Conservation (phyloP, 1,284 basidiomycete genomes). For the Ustilago curta region DNA sequence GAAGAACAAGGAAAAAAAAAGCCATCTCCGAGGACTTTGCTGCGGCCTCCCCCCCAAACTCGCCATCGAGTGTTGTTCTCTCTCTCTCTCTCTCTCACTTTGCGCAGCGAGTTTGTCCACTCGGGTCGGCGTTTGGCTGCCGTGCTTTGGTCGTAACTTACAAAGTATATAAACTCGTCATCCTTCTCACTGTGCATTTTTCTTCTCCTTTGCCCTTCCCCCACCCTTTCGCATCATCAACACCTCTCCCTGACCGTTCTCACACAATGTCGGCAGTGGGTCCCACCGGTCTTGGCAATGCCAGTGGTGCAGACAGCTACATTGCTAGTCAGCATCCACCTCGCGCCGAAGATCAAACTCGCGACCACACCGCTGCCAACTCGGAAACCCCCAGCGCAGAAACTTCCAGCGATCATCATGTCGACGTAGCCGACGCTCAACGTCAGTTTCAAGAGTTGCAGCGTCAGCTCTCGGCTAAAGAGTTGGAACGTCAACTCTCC, state of each 20-base stretch:
- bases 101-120: no score
- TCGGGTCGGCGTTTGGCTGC: no score
- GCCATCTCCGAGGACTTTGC: no score
- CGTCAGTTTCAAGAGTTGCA: slow-evolving; percentile 37
- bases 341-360: slow-evolving; percentile 13
- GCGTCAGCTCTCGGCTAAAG: slow-evolving; percentile 41
- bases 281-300: slow-evolving; percentile 21
- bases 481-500: slow-evolving; percentile 42
- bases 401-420: slow-evolving; percentile 24
- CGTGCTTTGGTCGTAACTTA: no score
- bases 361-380: slow-evolving; percentile 18
- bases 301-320: slow-evolving; percentile 29
- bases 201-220: background rate
- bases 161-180: no score
- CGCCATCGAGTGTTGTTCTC: no score
- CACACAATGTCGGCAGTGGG: slow-evolving; percentile 33
- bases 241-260: no score
- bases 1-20: no score
- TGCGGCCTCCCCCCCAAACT: no score
- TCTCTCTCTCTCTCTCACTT: no score
- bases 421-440: slow-evolving; percentile 43
- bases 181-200: no score
- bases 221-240: background rate
- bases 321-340: slow-evolving; percentile 32
- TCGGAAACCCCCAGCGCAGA: slow-evolving; percentile 26